Evolutionary conservation across 192 early-diverging fungal species (phyloP), one percentile per base, ranked within the genome.

Genomic region (Chytriomyces hyalinus): DNA sequence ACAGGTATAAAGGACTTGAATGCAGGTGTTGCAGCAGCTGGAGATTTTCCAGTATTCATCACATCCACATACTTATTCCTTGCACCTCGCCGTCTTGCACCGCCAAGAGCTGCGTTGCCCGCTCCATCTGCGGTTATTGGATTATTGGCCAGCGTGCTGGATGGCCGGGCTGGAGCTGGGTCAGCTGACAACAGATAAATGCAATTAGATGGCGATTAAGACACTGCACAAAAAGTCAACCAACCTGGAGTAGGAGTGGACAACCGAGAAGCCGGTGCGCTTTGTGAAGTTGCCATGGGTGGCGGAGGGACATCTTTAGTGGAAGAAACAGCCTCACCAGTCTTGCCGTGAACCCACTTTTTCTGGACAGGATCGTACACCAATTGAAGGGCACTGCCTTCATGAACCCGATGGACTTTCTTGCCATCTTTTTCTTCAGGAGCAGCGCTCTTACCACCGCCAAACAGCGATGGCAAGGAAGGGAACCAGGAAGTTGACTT

Each of bases 321-420:
- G 26, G 66, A 13, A 51, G 78, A 69, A 22, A 77, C 81, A 24
- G 78, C 61, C 5, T 63, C 75, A 45, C 73, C 83, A 59, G 82
- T 87, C 68, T 89, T 90, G 71, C 90, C 91, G 78, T 95, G 93
- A 17, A 99, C 93, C 95, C 96, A 99, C 67, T 92, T 85, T 69
- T 95, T 91, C 73, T 90, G 88, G 28, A 90, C 92, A 28, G 91
- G 86, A 81, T 99, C 97, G 82, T 92, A 99, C 47, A 75, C 75
- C 91, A 92, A 80, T 96, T 94, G 4, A 90, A 83, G 47, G 83
- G 94, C 62, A 72, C 95, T 91, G 8, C 95, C 95, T 65, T 97
- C 76, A 79, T 99, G 94, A 3, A 95, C 97, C 78, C 92, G 92
- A 61, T 88, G 83, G 4, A 89, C 84, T 63, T 76, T 78, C 11